Percentiles rank a stretch among this genome's conserved stretches.
Evolutionary conservation across 2,329 filamentous ascomycete species (phyloP).

Genomic region (Diplodia intermedia): DNA sequence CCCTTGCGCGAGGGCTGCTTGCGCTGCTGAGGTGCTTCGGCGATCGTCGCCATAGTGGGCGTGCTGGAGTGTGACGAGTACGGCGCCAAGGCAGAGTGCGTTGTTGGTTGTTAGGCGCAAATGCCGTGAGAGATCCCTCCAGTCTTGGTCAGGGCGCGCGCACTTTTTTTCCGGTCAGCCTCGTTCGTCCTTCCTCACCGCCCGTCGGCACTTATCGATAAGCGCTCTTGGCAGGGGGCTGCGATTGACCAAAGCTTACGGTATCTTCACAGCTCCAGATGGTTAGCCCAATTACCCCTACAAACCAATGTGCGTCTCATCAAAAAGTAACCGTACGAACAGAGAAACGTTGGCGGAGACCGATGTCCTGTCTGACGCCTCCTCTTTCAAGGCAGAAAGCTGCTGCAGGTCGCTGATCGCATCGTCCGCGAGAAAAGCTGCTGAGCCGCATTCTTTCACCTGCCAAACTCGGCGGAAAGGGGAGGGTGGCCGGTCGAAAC

Average conservation of each 20-base stretch:
- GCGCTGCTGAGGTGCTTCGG: conserved; percentile 75
- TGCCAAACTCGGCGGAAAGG: neutral
- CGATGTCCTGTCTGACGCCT: neutral
- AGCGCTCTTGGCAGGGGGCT: neutral
- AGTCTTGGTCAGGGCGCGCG: neutral
- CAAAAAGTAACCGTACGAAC: neutral
- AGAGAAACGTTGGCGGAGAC: neutral
- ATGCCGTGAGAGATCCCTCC: neutral
- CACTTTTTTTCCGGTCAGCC: conserved; percentile 17
- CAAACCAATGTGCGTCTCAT: neutral
- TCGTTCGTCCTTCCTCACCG: conserved; percentile 1
- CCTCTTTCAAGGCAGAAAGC: neutral
- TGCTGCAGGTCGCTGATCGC: neutral
- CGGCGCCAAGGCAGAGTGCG: neutral
- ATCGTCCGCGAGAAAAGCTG: neutral
- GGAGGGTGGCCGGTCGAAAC: neutral
- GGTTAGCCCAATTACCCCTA: neutral
- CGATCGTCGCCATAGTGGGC: conserved; percentile 12
- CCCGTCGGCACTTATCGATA: neutral
- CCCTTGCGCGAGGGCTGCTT: conserved; percentile 94
- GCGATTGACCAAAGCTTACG: neutral
- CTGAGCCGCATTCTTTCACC: neutral
- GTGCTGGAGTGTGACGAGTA: neutral
- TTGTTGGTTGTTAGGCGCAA: neutral
- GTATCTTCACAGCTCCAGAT: neutral